These are phyloP conservation scores for Parachaetomium inaequale DNA, from an alignment of 495 filamentous ascomycete genomes.

Conservation along the genomic window DNA sequence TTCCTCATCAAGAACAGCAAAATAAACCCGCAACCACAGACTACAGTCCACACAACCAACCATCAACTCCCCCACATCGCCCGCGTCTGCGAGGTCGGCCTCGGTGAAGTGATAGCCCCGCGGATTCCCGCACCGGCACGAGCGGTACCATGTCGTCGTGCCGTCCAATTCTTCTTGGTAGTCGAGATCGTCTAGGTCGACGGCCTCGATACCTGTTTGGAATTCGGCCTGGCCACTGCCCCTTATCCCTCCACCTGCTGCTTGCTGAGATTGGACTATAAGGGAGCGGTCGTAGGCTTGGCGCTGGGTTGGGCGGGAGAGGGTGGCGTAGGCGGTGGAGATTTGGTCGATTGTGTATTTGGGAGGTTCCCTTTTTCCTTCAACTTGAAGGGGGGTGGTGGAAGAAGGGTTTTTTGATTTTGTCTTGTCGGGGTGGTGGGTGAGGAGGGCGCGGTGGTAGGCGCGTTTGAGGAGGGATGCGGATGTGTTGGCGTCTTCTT, in stretches of 20 bases:
- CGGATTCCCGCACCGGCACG: conserved; percentile 78
- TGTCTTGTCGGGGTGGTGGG: conserved; percentile 77
- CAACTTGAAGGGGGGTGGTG: too few species aligned
- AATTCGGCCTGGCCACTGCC: conserved; percentile 34
- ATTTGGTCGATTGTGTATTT: conserved; percentile 75
- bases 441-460: conserved; percentile 74
- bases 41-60: conserved; percentile 79
- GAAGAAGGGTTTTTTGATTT: conserved; percentile 18
- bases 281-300: conserved; percentile 63
- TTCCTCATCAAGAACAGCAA: conserved; percentile 58
- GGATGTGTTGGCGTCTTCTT: conserved; percentile 15
- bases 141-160: conserved; percentile 56
- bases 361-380: too few species aligned
- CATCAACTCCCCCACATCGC: conserved; percentile 63
- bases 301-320: conserved; percentile 57
- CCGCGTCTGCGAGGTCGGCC: conserved; percentile 63
- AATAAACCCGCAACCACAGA: conserved; percentile 72
- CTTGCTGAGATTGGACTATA: conserved; percentile 18
- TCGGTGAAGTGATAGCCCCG: conserved; percentile 68
- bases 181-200: conserved; percentile 36
- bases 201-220: conserved; percentile 67
- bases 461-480: conserved; percentile 58
- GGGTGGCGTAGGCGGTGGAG: conserved; percentile 65
- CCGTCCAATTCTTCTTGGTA: conserved; percentile 39
- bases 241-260: not conserved